Percentiles rank a stretch among this genome's conserved stretches.
Conservation (phyloP, 2,329 filamentous ascomycete species). For the Colletotrichum melonis region DNA sequence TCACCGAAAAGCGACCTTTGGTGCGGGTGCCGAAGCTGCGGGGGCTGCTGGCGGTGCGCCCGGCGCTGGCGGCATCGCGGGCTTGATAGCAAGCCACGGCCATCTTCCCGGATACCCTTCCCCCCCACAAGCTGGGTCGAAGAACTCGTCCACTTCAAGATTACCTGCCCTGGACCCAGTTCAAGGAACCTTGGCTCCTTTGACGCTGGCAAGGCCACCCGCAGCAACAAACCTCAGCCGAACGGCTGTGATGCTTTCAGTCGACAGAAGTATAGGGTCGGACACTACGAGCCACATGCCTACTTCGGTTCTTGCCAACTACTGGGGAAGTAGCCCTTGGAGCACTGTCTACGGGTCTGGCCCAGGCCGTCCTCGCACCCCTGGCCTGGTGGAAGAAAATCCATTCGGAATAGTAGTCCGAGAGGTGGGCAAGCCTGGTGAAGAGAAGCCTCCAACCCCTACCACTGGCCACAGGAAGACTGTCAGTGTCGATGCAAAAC, state of each 20-base stretch:
- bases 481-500: conserved; percentile 53
- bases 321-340: conserved; percentile 93
- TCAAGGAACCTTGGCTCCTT: conserved; percentile 77
- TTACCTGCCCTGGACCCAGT: conserved; percentile 41
- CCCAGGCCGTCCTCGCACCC: conserved; percentile 35
- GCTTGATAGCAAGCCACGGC: conserved; percentile 85
- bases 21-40: conserved; percentile 53
- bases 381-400: conserved; percentile 46
- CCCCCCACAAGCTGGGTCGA: conserved; percentile 25
- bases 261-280: conserved; percentile 76
- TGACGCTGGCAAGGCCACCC: conserved; percentile 85
- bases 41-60: conserved; percentile 51
- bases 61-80: conserved; percentile 78
- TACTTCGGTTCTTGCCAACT: conserved; percentile 88
- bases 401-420: conserved; percentile 54
- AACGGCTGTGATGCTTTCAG: conserved; percentile 82
- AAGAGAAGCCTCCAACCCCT: conserved; percentile 38
- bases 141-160: conserved; percentile 20
- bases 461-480: conserved; percentile 53
- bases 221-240: conserved; percentile 88
- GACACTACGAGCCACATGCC: conserved; percentile 80
- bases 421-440: conserved; percentile 44
- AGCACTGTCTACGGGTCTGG: conserved; percentile 46
- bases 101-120: conserved; percentile 73
- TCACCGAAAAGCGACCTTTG: conserved; percentile 80